phyloP scores from a whole-genome alignment of 2,329 filamentous ascomycete species.

The Trichoderma sp. region DNA sequence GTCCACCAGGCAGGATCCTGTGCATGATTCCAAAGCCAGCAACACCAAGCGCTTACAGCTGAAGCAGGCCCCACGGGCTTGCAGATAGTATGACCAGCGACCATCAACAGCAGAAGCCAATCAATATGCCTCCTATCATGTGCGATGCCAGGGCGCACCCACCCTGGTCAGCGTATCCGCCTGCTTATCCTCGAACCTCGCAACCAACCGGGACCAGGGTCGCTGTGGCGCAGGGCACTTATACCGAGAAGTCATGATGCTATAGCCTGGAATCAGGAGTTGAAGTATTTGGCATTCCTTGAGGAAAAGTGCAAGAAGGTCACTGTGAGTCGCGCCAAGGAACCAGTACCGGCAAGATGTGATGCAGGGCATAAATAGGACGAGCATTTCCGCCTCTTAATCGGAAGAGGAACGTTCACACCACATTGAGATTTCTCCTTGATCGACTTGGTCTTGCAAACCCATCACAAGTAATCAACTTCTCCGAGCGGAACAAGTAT shows the following conservation, averaged over 20 bases:
- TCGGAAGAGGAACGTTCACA: neutral
- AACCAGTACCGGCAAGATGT: neutral
- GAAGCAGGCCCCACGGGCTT: slow-evolving; percentile 21
- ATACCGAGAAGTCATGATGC: neutral
- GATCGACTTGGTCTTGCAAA: neutral
- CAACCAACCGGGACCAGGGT: neutral
- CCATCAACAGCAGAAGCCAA: neutral
- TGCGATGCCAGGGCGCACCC: neutral
- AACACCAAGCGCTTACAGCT: slow-evolving; percentile 24
- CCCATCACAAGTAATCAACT: neutral
- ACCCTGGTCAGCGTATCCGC: neutral
- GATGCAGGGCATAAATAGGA: slow-evolving; percentile 10
- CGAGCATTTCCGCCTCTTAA: slow-evolving; percentile 6
- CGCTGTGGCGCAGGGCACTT: slow-evolving; percentile 3
- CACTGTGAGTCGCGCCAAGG: neutral
- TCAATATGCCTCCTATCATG: slow-evolving; percentile 8
- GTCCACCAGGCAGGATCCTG: slow-evolving; percentile 8
- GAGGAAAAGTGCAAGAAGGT: neutral
- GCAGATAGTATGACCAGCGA: slow-evolving; percentile 15
- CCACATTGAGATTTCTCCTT: slow-evolving; percentile 2
- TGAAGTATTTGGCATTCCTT: slow-evolving; percentile 12
- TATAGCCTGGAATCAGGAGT: slow-evolving; percentile 19
- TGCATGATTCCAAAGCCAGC: slow-evolving; percentile 25
- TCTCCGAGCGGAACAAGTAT: neutral
- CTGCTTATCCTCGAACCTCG: slow-evolving; percentile 4